Conservation (phyloP, 495 filamentous ascomycete species). For the Aspergillus affinis region DNA sequence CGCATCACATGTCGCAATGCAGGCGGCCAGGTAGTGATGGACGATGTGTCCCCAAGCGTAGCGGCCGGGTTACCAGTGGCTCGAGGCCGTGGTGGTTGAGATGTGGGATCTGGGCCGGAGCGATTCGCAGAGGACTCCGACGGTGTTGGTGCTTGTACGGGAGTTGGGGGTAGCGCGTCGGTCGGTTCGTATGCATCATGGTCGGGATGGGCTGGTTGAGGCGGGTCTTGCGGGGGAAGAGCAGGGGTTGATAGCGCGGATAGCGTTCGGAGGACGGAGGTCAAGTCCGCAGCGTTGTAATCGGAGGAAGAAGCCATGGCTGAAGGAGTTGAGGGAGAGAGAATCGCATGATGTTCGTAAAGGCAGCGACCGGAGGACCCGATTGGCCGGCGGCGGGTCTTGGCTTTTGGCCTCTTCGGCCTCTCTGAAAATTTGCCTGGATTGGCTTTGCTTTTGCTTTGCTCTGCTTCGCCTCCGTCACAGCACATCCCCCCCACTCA, state of each 20-base stretch:
- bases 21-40: slow-evolving; percentile 63
- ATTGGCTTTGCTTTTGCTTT: too few species aligned
- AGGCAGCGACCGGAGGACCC: background rate
- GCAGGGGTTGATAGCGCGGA: slow-evolving; percentile 36
- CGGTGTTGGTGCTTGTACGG: background rate
- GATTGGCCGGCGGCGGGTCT: background rate
- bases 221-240: background rate
- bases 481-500: background rate
- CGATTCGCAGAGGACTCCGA: background rate
- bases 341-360: background rate
- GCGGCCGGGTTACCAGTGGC: slow-evolving; percentile 10
- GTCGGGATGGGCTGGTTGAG: background rate
- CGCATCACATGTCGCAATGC: slow-evolving; percentile 63
- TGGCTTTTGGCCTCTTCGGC: slow-evolving; percentile 1
- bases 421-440: background rate
- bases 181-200: background rate
- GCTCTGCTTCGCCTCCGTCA: background rate
- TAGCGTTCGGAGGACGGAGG: slow-evolving; percentile 54
- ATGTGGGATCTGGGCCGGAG: background rate
- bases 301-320: slow-evolving; percentile 25
- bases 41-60: slow-evolving; percentile 44
- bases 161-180: background rate
- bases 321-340: background rate
- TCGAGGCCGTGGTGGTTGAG: slow-evolving; percentile 4
- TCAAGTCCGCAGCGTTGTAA: slow-evolving; percentile 48